These are phyloP conservation scores for Limnanthes douglasii DNA, from an alignment of 345 rosid genomes.

Conservation along the genomic window DNA sequence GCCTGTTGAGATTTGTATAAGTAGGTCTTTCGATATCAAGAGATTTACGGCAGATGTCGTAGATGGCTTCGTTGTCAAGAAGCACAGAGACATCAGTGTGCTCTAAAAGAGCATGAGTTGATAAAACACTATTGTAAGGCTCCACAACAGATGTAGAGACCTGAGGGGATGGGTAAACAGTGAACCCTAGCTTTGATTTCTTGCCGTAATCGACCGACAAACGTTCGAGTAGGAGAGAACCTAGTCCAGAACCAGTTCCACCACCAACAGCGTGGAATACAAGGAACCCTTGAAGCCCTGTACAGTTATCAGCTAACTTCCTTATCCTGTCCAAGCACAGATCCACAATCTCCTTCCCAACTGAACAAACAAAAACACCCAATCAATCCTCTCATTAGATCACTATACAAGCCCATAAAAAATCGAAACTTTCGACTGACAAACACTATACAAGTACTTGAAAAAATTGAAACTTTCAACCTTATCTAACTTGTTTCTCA, in stretches of 20 bases:
- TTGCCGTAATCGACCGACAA: constrained; percentile 25
- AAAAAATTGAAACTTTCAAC: no score
- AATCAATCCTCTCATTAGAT: no score
- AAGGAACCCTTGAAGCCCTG: constrained; percentile 29
- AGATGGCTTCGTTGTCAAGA: constrained; percentile 76
- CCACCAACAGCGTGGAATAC: constrained; percentile 31
- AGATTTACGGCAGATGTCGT: constrained; percentile 69
- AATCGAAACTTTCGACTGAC: no score
- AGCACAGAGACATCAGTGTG: constrained; percentile 75
- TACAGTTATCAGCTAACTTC: constrained; percentile 29
- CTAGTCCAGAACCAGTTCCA: constrained; percentile 29
- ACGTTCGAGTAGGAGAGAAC: constrained; percentile 23
- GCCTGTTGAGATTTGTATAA: constrained; percentile 62
- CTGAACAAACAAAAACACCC: constrained; percentile 8
- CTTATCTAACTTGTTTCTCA: no score
- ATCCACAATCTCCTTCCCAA: constrained; percentile 30
- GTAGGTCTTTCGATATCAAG: constrained; percentile 67
- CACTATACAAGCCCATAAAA: no score
- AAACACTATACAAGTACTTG: no score
- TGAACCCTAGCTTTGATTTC: constrained; percentile 24
- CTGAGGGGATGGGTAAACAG: constrained; percentile 28
- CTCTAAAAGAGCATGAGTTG: constrained; percentile 75
- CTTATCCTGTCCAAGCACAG: constrained; percentile 25
- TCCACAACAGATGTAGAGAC: constrained; percentile 83
- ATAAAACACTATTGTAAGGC: constrained; percentile 72